Percentiles rank a stretch among this genome's conserved stretches.
Conservation (phyloP, 2,329 filamentous ascomycete genomes). For the Exophiala phaeomuriformis region DNA sequence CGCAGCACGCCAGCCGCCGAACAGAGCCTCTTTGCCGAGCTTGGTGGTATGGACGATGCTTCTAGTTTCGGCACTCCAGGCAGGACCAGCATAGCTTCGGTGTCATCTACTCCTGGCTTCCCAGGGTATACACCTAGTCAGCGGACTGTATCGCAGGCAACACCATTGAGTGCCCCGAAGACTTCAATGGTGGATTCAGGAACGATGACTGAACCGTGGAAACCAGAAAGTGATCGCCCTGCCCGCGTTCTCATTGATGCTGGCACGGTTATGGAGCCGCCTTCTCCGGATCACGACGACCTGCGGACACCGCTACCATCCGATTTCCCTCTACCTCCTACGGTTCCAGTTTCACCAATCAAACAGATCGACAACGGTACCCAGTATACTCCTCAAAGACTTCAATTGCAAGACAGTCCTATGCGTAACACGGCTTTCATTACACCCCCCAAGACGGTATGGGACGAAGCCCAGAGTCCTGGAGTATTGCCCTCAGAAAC, state of each 20-base stretch:
- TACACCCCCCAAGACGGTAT: slow-evolving; percentile 38
- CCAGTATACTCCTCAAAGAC: slow-evolving; percentile 39
- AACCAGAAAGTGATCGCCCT: slow-evolving; percentile 30
- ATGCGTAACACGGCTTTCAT: slow-evolving; percentile 27
- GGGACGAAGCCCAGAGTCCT: slow-evolving; percentile 41
- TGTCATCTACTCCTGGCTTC: slow-evolving; percentile 36
- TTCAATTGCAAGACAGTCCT: slow-evolving; percentile 29
- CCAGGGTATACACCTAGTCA: slow-evolving; percentile 18
- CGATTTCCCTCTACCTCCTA: slow-evolving; percentile 27
- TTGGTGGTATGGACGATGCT: slow-evolving; percentile 70
- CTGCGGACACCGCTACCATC: slow-evolving; percentile 11
- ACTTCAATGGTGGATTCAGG: slow-evolving; percentile 52
- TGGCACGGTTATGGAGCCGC: slow-evolving; percentile 2
- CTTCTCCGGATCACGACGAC: slow-evolving; percentile 18
- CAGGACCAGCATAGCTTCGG: slow-evolving; percentile 32
- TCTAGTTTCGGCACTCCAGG: slow-evolving; percentile 51
- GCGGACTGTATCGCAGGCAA: slow-evolving; percentile 5
- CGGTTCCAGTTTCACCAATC: slow-evolving; percentile 23
- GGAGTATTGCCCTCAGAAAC: slow-evolving; percentile 23
- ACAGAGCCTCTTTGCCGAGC: slow-evolving; percentile 85
- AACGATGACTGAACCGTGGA: slow-evolving; percentile 57
- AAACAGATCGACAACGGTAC: slow-evolving; percentile 36
- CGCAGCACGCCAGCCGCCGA: slow-evolving; percentile 43
- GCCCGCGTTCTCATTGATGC: slow-evolving; percentile 24
- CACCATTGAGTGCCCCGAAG: slow-evolving; percentile 23